Percentiles rank a stretch among this genome's conserved stretches.
Conservation (phyloP, 2,329 filamentous ascomycete species). For the Sclerotiophoma versabilis region DNA sequence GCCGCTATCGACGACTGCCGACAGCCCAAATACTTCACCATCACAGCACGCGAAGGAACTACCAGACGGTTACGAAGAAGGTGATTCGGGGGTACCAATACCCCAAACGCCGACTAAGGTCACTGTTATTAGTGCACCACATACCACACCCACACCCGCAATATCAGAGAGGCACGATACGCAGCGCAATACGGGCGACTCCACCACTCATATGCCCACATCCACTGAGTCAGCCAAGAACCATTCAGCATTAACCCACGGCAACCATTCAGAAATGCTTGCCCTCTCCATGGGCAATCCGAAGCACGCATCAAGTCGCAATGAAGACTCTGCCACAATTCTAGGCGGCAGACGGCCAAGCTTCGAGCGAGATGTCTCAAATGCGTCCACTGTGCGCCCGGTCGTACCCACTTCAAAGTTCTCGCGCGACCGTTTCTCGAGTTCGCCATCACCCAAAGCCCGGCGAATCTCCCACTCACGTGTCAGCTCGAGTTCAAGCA, state of each 20-base stretch:
- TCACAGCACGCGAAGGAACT: background rate
- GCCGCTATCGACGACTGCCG: slow-evolving; percentile 4
- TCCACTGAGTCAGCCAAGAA: too few relatives aligned
- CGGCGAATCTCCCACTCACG: slow-evolving; percentile 13
- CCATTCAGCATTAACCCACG: background rate
- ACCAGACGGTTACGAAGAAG: background rate
- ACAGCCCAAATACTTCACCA: background rate
- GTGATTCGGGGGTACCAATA: background rate
- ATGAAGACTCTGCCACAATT: background rate
- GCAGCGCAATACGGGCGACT: background rate
- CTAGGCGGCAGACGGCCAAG: slow-evolving; percentile 1
- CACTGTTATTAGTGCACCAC: background rate
- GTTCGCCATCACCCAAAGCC: background rate
- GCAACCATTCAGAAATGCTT: background rate
- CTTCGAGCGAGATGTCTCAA: background rate
- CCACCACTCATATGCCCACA: background rate
- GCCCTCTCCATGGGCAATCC: background rate
- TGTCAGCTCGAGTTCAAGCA: slow-evolving; percentile 24
- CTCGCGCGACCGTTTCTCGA: background rate
- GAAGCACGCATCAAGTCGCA: background rate
- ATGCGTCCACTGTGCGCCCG: slow-evolving; percentile 1
- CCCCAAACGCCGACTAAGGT: background rate
- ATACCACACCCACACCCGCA: background rate
- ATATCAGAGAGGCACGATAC: background rate
- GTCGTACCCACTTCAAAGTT: slow-evolving; percentile 11